Evolutionary conservation across 306 rosid species (phyloP), one percentile per base, ranked within the genome.

Genomic region (Sophora flavescens): DNA sequence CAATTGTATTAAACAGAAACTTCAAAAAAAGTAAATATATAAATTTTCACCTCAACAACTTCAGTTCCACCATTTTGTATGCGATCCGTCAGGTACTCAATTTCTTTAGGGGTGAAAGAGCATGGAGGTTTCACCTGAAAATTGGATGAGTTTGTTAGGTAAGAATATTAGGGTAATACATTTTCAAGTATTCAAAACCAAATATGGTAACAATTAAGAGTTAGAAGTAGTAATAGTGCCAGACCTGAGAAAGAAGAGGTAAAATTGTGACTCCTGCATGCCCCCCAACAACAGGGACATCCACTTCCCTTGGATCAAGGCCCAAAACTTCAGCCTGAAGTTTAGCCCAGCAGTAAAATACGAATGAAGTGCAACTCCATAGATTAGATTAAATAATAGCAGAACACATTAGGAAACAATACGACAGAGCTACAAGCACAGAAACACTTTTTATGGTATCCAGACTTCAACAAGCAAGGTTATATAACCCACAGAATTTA

Each of bases 11-110:
- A 47, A 70, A 76, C 38, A 76, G 51, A 63, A 58, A 48, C 3
- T 38, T 58, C 11, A 14, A 9, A 69, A 70, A 9, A 42, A 6
- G 18, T 7, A 26, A n/a, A 60, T 68, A 33, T 32, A 48, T 70
- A 56, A 33, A 11, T 70, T 62, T 60, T 78, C 70, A 92, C 99
- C 99, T 92, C 97, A 56, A 92, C 99, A 77, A 95, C 99, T 90
- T 95, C 99, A 33, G 97, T 95, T 82, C 97, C 97, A 14, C 97
- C 97, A 6, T 95, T 89, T 87, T 95, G 99, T 83, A 95, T 92
- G 71, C 97, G 91, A 68, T 92, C 82, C 1, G 97, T 95, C 87
- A 95, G 87, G 84, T 85, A 87, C 33, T 83, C 89, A 51, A 83
- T 79, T 86, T 95, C 99, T 79, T 86, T 83, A 36, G 14, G 71